Base-by-base conservation (phyloP, 129 eudicot species). In the Centrapalus pauciflorus region DNA sequence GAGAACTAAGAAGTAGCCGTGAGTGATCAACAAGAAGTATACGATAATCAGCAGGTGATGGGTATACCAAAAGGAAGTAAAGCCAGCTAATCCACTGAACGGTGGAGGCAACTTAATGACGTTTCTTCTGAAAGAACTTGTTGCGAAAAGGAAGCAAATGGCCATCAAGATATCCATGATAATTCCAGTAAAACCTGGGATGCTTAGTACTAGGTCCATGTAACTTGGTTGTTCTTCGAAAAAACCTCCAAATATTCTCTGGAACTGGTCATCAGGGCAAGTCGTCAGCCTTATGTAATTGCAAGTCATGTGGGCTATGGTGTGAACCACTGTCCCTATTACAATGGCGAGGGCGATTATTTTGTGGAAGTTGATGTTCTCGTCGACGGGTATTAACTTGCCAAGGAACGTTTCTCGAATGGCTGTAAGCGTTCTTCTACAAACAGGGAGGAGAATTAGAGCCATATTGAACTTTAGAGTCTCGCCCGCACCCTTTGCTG, bases 51-150 rank as follows among this genome's bases (percentile, higher is more conserved):
- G 86, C 64, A 94, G 71, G 79, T 94, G 99, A 79, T 94, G 99
- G 7, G 99, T 80, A 66, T 94, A 94, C 99, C 99, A 94, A 64
- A 94, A 94, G 11, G 99, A 74, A 74, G 91, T 94, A 56, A 94
- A 94, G 6, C 99, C 99, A 9, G 97, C 95, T 71, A 94, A 61
- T 30, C 70, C 65, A 38, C 62, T 79, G 10, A 94, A 80, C 1
- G 87, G 86, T 66, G 62, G 56, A 24, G 95, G 90, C 64, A 94
- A 72, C 60, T 94, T 89, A 21, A 86, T 71, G 6, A 89, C 93
- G 64, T 86, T 94, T 73, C 95, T 80, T 64, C 99, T 71, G 38
- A 94, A 89, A 12, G 97, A 84, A 76, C 89, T 93, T 21, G 87
- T 89, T 0, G 99, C 99, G 21, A 94, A 62, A 34, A 79, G 80